Conservation (phyloP, 108 stramenopile species). For the Cyclostephanos tholiformis region DNA sequence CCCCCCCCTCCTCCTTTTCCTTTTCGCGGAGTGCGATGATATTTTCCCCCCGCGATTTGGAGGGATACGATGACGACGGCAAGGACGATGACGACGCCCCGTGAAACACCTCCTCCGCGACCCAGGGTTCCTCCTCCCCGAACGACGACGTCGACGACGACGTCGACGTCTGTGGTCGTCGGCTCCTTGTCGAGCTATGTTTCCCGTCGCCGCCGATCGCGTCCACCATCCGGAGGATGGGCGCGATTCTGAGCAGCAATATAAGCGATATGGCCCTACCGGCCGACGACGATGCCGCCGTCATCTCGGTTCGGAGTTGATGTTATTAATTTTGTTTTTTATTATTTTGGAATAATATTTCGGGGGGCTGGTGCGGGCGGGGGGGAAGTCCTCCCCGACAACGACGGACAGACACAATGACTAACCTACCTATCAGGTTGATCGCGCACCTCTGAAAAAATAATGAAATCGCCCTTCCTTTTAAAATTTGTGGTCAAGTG, state of each 20-base stretch:
- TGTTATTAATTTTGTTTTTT: too few species aligned
- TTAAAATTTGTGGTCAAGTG: too few species aligned
- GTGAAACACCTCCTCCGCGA: slow-evolving; percentile 41
- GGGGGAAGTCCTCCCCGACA: too few species aligned
- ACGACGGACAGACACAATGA: too few species aligned
- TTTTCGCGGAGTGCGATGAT: neutral
- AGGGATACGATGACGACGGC: neutral
- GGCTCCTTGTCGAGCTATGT: neutral
- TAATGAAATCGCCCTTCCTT: too few species aligned
- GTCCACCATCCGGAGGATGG: neutral
- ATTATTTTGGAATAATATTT: too few species aligned
- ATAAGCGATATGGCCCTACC: neutral
- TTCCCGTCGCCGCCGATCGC: neutral
- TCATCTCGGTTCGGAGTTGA: too few species aligned
- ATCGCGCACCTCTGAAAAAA: too few species aligned
- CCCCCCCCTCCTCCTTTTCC: too few species aligned
- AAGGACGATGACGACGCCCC: slow-evolving; percentile 23
- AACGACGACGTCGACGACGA: slow-evolving; percentile 13
- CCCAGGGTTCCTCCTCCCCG: slow-evolving; percentile 34
- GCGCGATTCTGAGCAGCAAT: neutral
- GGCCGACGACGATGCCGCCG: neutral
- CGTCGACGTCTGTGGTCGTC: neutral
- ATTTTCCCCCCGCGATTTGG: neutral
- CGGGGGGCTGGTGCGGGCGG: too few species aligned
- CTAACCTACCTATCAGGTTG: too few species aligned